A percentile compares a stretch with the other conserved stretches of the same genome.
These are phyloP conservation scores for Coemansia sp. DNA, from an alignment of 192 early-diverging fungal genomes.

Conservation along the genomic window DNA sequence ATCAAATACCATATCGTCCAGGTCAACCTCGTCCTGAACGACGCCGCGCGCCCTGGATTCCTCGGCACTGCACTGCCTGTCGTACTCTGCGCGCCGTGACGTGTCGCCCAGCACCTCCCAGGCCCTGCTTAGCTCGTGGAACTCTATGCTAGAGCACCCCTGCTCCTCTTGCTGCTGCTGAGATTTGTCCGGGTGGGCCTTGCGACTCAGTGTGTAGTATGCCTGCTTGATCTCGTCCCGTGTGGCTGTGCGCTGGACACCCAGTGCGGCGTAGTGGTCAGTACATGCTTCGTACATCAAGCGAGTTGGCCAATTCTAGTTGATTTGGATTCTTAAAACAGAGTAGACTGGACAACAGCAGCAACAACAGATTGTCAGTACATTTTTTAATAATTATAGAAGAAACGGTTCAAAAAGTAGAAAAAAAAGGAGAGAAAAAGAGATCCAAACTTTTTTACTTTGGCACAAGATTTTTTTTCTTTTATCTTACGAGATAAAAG, in stretches of 20 bases:
- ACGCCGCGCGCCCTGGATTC: conserved; percentile 45
- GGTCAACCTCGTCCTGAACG: conserved; percentile 72
- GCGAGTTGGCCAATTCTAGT: too few species aligned
- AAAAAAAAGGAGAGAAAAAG: too few species aligned
- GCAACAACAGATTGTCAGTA: too few species aligned
- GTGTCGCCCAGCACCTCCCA: conserved; percentile 43
- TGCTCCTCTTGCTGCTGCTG: background rate
- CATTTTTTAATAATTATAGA: too few species aligned
- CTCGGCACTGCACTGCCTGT: conserved; percentile 9
- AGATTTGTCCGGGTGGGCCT: conserved; percentile 40
- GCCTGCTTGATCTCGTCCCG: conserved; percentile 42
- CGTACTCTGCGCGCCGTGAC: conserved; percentile 31
- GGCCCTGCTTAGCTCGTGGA: conserved; percentile 40
- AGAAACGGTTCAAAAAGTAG: too few species aligned
- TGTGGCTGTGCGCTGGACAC: conserved; percentile 14
- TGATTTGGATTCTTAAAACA: too few species aligned
- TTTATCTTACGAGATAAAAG: too few species aligned
- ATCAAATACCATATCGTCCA: conserved; percentile 81
- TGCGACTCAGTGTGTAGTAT: conserved; percentile 37
- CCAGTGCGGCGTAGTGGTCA: conserved; percentile 32
- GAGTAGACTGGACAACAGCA: too few species aligned
- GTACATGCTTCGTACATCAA: background rate
- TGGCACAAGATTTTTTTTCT: too few species aligned
- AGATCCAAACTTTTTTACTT: too few species aligned
- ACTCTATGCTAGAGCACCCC: conserved; percentile 3